Conservation (phyloP, 306 rosid species). For the Fragaria vesca region DNA sequence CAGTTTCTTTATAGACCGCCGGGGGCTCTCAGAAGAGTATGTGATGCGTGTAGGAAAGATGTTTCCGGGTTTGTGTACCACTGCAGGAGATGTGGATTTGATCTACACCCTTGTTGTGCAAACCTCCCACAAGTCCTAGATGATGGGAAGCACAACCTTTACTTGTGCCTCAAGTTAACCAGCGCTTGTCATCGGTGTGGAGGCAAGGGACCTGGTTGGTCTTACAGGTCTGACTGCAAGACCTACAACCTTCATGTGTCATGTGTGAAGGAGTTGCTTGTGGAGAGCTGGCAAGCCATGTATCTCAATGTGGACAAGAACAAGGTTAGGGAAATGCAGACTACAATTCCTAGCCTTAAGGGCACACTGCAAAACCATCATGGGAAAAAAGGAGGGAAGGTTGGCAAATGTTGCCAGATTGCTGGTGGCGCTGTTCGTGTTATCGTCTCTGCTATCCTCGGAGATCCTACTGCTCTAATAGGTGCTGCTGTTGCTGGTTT, state of each 20-base stretch:
- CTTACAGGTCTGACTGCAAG: slow-evolving; percentile 46
- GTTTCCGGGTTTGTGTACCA: slow-evolving; percentile 51
- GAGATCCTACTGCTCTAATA: slow-evolving; percentile 52
- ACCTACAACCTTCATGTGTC: slow-evolving; percentile 49
- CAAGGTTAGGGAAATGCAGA: slow-evolving; percentile 46
- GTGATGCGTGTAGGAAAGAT: slow-evolving; percentile 46
- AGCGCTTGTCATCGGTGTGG: slow-evolving; percentile 47
- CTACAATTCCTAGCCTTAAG: slow-evolving; percentile 46
- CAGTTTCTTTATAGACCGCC: slow-evolving; percentile 41
- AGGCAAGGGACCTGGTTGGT: slow-evolving; percentile 48
- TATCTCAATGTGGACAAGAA: slow-evolving; percentile 49
- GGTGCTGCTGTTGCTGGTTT: slow-evolving; percentile 43
- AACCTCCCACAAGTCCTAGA: slow-evolving; percentile 51
- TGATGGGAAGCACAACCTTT: slow-evolving; percentile 41
- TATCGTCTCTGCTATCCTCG: slow-evolving; percentile 48
- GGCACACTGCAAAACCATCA: slow-evolving; percentile 37
- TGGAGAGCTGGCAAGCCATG: slow-evolving; percentile 54
- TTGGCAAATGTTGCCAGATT: slow-evolving; percentile 41
- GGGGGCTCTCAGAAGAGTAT: slow-evolving; percentile 25
- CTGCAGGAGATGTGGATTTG: slow-evolving; percentile 50
- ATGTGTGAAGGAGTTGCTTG: slow-evolving; percentile 54
- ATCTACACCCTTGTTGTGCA: slow-evolving; percentile 60
- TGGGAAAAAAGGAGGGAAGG: slow-evolving; percentile 28
- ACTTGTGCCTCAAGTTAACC: slow-evolving; percentile 40
- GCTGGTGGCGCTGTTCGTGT: slow-evolving; percentile 48